phyloP scores from a whole-genome alignment of 345 rosid species.

The Linum lewisii region DNA sequence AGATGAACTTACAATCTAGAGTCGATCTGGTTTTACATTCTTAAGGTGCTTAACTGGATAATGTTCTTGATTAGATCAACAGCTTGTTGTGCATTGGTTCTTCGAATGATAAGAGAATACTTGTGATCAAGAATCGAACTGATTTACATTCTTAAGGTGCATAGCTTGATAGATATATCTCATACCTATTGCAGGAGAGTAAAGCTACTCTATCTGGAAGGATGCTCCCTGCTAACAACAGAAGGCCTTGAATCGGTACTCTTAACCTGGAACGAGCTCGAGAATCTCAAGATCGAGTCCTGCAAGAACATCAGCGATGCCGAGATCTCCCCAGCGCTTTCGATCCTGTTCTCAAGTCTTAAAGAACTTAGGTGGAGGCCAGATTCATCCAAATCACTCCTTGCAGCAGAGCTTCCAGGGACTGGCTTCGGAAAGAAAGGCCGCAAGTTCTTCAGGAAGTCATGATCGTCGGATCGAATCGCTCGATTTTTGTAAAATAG shows the following conservation, averaged over 20 bases:
- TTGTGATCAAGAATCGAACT: not conserved
- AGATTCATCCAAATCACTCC: conserved; percentile 19
- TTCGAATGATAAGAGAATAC: no score
- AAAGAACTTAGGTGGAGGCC: conserved; percentile 29
- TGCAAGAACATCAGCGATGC: conserved; percentile 19
- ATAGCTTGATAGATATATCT: not conserved
- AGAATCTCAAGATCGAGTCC: conserved; percentile 19
- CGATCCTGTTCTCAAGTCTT: conserved; percentile 20
- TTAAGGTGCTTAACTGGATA: no score
- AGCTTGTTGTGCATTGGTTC: no score
- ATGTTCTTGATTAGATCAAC: no score
- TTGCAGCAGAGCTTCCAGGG: conserved; percentile 17
- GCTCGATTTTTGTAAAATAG: not conserved
- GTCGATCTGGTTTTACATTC: no score
- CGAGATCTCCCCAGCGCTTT: conserved; percentile 22
- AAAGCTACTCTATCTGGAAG: conserved; percentile 18
- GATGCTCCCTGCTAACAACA: conserved; percentile 27
- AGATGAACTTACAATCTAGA: no score
- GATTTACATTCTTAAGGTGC: not conserved
- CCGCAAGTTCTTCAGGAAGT: conserved; percentile 23
- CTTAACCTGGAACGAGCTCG: conserved; percentile 18
- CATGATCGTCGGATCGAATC: not conserved
- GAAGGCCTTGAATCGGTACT: conserved; percentile 23
- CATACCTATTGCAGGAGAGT: conserved; percentile 14
- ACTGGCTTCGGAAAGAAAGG: conserved; percentile 28